These are phyloP conservation scores for Calendula officinalis DNA, from an alignment of 129 eudicot species.

Conservation along the genomic window DNA sequence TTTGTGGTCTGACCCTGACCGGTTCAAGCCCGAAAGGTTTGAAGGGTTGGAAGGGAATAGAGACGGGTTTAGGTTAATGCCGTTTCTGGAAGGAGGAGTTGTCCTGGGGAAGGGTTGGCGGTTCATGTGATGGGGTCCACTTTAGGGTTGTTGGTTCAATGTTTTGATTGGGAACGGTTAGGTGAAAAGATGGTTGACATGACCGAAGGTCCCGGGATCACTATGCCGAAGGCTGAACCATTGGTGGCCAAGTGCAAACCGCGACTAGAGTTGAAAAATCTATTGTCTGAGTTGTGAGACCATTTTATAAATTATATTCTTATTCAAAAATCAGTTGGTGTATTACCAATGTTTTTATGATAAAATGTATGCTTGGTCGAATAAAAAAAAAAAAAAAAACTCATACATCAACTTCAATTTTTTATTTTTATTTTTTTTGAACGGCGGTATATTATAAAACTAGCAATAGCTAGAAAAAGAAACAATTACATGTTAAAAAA, in stretches of 20 bases:
- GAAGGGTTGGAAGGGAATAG: conserved; percentile 26
- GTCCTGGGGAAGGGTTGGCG: conserved; percentile 41
- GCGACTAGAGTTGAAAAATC: background rate
- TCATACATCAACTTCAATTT: no score
- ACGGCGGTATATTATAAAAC: no score
- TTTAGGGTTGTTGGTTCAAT: conserved; percentile 26
- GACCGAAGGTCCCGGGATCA: conserved; percentile 15
- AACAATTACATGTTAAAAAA: no score
- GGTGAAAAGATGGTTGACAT: conserved; percentile 28
- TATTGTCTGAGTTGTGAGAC: conserved; percentile 21
- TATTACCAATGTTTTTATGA: no score
- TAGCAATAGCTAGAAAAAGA: no score
- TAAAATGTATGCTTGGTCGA: no score
- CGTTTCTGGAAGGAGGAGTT: conserved; percentile 41
- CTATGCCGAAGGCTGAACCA: conserved; percentile 31
- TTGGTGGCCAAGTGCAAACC: conserved; percentile 35
- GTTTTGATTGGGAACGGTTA: conserved; percentile 44
- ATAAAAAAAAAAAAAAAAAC: no score
- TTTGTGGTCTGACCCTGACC: conserved; percentile 27
- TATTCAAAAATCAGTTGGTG: background rate
- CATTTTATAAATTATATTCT: background rate
- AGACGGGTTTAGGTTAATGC: conserved; percentile 27
- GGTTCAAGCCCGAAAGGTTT: conserved; percentile 42
- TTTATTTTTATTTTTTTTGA: no score
- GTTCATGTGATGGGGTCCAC: no score